Evolutionary conservation across 306 rosid species (phyloP).

Genomic region (Pyrus bretschneideri): DNA sequence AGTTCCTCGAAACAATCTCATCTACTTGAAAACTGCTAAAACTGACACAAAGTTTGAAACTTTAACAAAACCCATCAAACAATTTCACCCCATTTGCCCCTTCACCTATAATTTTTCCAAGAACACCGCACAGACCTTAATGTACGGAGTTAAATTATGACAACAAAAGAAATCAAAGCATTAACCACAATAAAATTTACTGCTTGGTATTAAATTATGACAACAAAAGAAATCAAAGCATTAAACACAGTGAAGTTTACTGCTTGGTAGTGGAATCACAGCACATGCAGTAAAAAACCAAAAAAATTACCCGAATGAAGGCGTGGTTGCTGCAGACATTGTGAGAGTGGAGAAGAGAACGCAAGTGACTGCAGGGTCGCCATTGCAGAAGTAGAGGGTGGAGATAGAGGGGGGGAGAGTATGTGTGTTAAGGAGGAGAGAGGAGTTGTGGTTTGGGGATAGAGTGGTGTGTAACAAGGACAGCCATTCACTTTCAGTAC

Average conservation of each 20-base stretch:
- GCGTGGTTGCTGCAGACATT: slow-evolving; percentile 49
- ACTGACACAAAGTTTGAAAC: background rate
- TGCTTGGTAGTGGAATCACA: background rate
- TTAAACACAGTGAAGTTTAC: background rate
- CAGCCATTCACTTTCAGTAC: slow-evolving; percentile 50
- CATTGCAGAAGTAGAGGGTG: slow-evolving; percentile 38
- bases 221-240: background rate
- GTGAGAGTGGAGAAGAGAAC: slow-evolving; percentile 53
- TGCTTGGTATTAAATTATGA: background rate
- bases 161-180: background rate
- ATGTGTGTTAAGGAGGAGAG: background rate
- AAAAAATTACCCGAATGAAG: slow-evolving; percentile 38
- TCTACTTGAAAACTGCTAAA: background rate
- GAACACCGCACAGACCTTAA: background rate
- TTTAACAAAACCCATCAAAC: slow-evolving; percentile 2
- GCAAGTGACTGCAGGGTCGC: slow-evolving; percentile 73
- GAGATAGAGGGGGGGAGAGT: background rate
- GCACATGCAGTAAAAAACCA: background rate
- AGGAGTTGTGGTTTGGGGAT: slow-evolving; percentile 31
- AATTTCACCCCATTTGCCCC: background rate
- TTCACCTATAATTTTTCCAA: background rate
- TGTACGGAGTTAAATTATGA: background rate
- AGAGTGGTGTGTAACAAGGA: slow-evolving; percentile 50
- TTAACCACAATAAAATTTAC: background rate
- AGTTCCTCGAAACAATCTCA: background rate